These are phyloP conservation scores for Neospora caninum DNA, from an alignment of 169 alveolate species.

Conservation along the genomic window DNA sequence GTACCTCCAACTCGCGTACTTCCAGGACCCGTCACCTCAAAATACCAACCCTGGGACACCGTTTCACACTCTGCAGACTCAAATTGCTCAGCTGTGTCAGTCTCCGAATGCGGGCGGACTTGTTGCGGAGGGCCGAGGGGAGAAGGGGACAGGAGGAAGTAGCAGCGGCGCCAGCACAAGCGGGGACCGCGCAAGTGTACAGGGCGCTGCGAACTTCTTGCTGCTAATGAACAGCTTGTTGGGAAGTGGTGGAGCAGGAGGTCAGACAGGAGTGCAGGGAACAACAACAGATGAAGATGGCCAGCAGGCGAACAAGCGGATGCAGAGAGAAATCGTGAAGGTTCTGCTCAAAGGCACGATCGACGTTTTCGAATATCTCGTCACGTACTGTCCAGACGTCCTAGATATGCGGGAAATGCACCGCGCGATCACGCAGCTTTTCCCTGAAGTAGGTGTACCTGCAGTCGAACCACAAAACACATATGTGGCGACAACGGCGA, in stretches of 20 bases:
- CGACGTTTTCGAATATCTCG: conserved; percentile 34
- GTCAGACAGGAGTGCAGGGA: neutral
- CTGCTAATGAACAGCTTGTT: neutral
- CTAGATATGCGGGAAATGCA: conserved; percentile 63
- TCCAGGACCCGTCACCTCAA: conserved; percentile 45
- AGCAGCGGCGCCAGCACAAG: neutral
- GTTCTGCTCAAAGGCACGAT: conserved; percentile 30
- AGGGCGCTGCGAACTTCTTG: conserved; percentile 40
- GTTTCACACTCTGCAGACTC: neutral
- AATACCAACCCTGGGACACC: neutral
- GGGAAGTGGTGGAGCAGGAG: conserved; percentile 9
- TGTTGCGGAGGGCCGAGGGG: neutral
- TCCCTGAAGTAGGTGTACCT: conserved; percentile 62
- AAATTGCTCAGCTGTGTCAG: neutral
- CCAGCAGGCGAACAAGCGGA: conserved; percentile 51
- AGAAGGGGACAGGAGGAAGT: neutral
- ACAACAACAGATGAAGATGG: conserved; percentile 39
- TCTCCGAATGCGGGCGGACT: neutral
- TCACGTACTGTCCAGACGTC: conserved; percentile 53
- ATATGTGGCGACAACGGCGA: conserved; percentile 52
- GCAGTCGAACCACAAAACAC: conserved; percentile 56
- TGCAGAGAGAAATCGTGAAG: conserved; percentile 41
- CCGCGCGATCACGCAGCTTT: conserved; percentile 57
- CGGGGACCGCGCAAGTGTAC: neutral
- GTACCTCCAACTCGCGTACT: conserved; percentile 46